Conservation (phyloP, 495 filamentous ascomycete species). For the Aspergillus steynii region DNA sequence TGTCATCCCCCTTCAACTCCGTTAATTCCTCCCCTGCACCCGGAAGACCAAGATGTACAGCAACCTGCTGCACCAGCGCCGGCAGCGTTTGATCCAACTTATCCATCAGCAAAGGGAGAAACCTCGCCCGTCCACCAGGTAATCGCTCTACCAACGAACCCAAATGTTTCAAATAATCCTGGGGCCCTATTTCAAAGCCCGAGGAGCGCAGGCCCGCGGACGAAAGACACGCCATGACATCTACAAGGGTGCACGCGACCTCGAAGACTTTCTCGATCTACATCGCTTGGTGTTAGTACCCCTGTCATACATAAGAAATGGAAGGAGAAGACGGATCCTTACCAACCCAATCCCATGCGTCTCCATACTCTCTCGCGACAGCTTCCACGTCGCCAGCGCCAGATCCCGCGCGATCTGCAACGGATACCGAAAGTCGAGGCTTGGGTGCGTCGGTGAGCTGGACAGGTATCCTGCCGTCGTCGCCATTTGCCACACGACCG, state of each 20-base stretch:
- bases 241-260: constrained; percentile 69
- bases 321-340: not conserved
- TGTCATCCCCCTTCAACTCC: not conserved
- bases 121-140: constrained; percentile 68
- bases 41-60: constrained; percentile 24
- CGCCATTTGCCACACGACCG: constrained; percentile 70
- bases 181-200: constrained; percentile 64
- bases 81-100: constrained; percentile 70
- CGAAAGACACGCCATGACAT: constrained; percentile 67
- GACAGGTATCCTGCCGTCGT: constrained; percentile 53
- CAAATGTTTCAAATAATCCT: constrained; percentile 71
- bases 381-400: constrained; percentile 65
- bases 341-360: constrained; percentile 63
- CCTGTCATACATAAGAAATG: not conserved
- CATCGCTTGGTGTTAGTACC: not conserved
- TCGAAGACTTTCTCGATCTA: constrained; percentile 73
- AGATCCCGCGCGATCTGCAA: constrained; percentile 70
- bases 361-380: constrained; percentile 64
- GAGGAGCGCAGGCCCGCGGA: constrained; percentile 47
- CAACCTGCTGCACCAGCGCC: constrained; percentile 53
- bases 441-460: constrained; percentile 53
- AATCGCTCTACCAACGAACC: constrained; percentile 64
- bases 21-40: not conserved
- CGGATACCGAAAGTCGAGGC: constrained; percentile 68
- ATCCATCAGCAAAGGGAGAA: constrained; percentile 66